Conservation (phyloP, 1,284 basidiomycete genomes). For the Apiotrichum gracile region DNA sequence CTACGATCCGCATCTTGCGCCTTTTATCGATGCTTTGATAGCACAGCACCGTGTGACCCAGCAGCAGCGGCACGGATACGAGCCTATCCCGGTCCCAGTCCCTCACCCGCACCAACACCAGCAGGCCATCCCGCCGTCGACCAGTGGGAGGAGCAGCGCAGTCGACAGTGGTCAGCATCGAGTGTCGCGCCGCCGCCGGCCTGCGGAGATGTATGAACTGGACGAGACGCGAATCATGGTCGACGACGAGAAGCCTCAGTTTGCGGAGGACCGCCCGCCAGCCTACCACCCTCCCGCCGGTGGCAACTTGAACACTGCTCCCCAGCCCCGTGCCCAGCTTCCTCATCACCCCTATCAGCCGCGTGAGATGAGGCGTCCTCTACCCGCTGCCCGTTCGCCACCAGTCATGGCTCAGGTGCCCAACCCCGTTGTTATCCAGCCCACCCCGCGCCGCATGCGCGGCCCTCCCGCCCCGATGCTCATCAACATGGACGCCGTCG, state of each 20-base stretch:
- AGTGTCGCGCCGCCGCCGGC: constrained; percentile 5
- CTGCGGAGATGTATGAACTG: constrained; percentile 13
- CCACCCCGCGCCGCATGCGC: neutral
- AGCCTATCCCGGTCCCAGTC: neutral
- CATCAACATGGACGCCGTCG: constrained; percentile 1
- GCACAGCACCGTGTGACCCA: constrained; percentile 13
- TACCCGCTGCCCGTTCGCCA: neutral
- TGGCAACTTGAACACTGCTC: neutral
- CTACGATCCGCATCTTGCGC: constrained; percentile 42
- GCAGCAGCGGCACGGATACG: neutral
- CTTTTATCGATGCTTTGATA: constrained; percentile 33
- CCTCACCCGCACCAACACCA: neutral
- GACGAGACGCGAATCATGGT: constrained; percentile 7
- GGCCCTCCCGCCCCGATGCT: neutral
- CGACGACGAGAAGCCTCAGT: constrained; percentile 1
- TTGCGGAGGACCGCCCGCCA: neutral
- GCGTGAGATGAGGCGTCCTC: neutral
- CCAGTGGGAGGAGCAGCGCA: constrained; percentile 7
- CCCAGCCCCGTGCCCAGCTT: neutral
- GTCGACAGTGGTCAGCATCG: neutral
- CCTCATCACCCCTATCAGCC: neutral
- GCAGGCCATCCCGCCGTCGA: neutral
- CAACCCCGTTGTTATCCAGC: neutral
- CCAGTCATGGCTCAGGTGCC: neutral
- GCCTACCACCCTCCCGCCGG: neutral